A percentile compares a stretch with the other conserved stretches of the same genome.
Conservation (phyloP, 768 basidiomycete species). For the Kwoniella bestiolae region DNA sequence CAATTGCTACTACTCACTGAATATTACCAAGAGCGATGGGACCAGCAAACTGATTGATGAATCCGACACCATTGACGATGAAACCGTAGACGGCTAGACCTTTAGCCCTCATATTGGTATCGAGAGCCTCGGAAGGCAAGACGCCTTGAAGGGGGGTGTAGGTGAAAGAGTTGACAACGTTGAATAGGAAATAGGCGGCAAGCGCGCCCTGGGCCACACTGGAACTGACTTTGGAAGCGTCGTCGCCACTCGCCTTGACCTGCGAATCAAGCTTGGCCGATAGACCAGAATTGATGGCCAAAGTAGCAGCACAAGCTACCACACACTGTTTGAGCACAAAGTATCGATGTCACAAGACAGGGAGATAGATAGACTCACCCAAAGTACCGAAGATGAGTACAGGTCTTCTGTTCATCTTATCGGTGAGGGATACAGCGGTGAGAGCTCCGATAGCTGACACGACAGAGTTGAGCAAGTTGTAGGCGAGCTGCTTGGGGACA, state of each 20-base stretch:
- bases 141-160: conserved; percentile 68
- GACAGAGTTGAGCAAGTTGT: conserved; percentile 57
- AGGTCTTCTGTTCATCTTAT: conserved; percentile 52
- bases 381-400: conserved; percentile 57
- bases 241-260: conserved; percentile 21
- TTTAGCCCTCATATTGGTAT: conserved; percentile 67
- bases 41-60: conserved; percentile 64
- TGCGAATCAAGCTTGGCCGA: conserved; percentile 18
- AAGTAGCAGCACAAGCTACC: conserved; percentile 15
- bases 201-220: conserved; percentile 56
- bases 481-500: conserved; percentile 52
- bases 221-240: too few species aligned
- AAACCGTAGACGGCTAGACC: conserved; percentile 65
- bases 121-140: conserved; percentile 65
- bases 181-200: conserved; percentile 61
- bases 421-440: conserved; percentile 44
- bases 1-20: conserved; percentile 45
- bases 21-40: conserved; percentile 61
- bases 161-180: conserved; percentile 63
- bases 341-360: background rate
- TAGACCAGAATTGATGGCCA: conserved; percentile 35
- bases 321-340: too few species aligned
- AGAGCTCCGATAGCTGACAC: conserved; percentile 55
- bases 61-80: conserved; percentile 46
- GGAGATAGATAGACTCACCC: conserved; percentile 27